These are phyloP conservation scores for Entomortierella beljakovae DNA, from an alignment of 192 early-diverging fungal species.

Conservation along the genomic window DNA sequence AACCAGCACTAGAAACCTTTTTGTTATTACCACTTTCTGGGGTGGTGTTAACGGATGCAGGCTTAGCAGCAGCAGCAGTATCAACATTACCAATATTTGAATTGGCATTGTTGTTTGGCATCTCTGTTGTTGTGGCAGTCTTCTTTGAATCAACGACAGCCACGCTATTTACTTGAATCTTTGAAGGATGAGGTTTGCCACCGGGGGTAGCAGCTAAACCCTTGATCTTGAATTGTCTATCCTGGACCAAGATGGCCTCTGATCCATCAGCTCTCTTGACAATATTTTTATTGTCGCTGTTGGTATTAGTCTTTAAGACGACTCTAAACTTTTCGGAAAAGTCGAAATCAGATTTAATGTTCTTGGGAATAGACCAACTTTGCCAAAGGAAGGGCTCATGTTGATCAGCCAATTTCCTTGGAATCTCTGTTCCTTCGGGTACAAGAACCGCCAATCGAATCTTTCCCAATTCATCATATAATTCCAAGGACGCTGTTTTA, in stretches of 20 bases:
- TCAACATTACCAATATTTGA: not conserved
- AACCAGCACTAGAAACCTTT: not conserved
- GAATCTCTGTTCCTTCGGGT: constrained; percentile 27
- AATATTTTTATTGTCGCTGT: not conserved
- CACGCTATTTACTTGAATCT: constrained; percentile 7
- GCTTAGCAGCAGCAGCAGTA: not conserved
- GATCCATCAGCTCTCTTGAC: not conserved
- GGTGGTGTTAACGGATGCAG: too few relatives aligned
- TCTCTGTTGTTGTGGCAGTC: not conserved
- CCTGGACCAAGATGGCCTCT: constrained; percentile 11
- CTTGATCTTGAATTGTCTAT: constrained; percentile 36
- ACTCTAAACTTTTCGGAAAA: constrained; percentile 48
- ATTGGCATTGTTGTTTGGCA: not conserved
- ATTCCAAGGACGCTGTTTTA: constrained; percentile 20
- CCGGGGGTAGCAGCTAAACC: constrained; percentile 18
- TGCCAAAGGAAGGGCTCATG: constrained; percentile 34
- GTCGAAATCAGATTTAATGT: constrained; percentile 16
- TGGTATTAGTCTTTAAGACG: constrained; percentile 21
- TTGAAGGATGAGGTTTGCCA: constrained; percentile 32
- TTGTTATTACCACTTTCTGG: not conserved
- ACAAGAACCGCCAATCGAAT: constrained; percentile 25
- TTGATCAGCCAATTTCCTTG: not conserved
- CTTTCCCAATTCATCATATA: constrained; percentile 39
- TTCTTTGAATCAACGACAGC: too few relatives aligned
- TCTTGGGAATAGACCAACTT: constrained; percentile 26